These are phyloP conservation scores for Paraglomus brasilianum DNA, from an alignment of 192 early-diverging fungal species.

Conservation along the genomic window DNA sequence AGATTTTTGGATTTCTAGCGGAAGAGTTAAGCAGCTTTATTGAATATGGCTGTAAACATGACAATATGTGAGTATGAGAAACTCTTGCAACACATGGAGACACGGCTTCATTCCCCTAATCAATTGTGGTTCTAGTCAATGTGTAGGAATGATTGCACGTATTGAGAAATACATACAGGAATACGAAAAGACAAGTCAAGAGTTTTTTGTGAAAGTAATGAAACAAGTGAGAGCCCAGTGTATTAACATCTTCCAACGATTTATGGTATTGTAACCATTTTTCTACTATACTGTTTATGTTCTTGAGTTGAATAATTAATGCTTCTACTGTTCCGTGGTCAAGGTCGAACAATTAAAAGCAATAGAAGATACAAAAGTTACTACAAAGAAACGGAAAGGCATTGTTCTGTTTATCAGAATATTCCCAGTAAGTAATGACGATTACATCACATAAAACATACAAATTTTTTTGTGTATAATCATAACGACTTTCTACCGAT, in stretches of 20 bases:
- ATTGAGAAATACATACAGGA: constrained; percentile 70
- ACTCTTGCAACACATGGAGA: constrained; percentile 40
- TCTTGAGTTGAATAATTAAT: neutral
- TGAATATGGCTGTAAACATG: constrained; percentile 74
- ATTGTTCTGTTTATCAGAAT: constrained; percentile 87
- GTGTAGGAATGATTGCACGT: constrained; percentile 83
- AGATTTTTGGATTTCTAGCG: constrained; percentile 71
- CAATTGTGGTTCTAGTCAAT: constrained; percentile 42
- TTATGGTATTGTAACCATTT: constrained; percentile 50
- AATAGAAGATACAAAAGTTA: constrained; percentile 91
- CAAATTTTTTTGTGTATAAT: neutral
- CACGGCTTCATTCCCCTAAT: neutral
- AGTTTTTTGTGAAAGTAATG: constrained; percentile 65
- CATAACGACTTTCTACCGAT: neutral
- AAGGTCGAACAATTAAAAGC: constrained; percentile 83
- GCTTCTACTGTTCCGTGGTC: constrained; percentile 3
- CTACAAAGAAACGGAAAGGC: constrained; percentile 81
- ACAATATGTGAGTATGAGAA: constrained; percentile 56
- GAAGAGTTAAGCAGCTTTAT: constrained; percentile 71
- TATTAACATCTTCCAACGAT: constrained; percentile 74
- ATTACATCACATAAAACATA: neutral
- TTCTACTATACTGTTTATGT: constrained; percentile 3
- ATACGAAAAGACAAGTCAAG: constrained; percentile 70
- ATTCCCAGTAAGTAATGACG: constrained; percentile 67
- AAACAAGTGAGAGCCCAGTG: constrained; percentile 64